Base-by-base conservation (phyloP, 2,329 filamentous ascomycete genomes). In the Microdochium bolleyi region DNA sequence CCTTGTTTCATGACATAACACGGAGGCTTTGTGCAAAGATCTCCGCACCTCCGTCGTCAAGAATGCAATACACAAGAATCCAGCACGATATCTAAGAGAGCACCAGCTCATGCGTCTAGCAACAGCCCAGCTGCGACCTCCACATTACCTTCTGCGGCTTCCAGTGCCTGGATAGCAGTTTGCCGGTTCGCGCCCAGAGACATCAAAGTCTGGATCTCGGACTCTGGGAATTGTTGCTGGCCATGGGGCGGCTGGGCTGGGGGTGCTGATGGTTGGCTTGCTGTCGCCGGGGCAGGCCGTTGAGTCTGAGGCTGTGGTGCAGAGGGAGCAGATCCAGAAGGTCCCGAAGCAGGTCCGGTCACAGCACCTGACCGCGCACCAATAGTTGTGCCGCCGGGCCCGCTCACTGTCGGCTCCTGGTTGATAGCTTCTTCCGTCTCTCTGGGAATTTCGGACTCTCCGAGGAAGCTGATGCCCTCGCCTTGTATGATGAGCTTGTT, bases 381-480 rank as follows among this genome's bases (percentile, higher is more conserved):
- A 56, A 97, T 90, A 49, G 89, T 85, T 11, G 89, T 95, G n/a
- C 92, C 92, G 38, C 87, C 88, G 1, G 92, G 89, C 0, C 94
- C 94, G 48, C 84, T 80, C 49, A 97, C 82, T 14, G 87, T 90
- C 3, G 92, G 91, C 70, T 97, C 92, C 53, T 88, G 80, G 51
- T 85, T 79, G 55, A 85, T 77, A 2, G 82, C 82, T 55, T 88
- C 85, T 59, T 92, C 88, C 46, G 83, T 77, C 49, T 86, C 82
- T 67, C 87, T 95, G n/a, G 94, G 94, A 51, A 97, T 95, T 58
- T 99, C 92, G 2, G 88, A 87, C 70, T 97, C 94, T 49, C 89
- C 88, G 13, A 99, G 75, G 69, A 99, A 99, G 0, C 88, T 83
- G 5, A 99, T 88, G 60, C 94, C 88, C 59, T 91, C 85, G 53